Evolutionary conservation across 176 grass and related monocot species (phyloP).

Genomic region (Urochloa ruziziensis): DNA sequence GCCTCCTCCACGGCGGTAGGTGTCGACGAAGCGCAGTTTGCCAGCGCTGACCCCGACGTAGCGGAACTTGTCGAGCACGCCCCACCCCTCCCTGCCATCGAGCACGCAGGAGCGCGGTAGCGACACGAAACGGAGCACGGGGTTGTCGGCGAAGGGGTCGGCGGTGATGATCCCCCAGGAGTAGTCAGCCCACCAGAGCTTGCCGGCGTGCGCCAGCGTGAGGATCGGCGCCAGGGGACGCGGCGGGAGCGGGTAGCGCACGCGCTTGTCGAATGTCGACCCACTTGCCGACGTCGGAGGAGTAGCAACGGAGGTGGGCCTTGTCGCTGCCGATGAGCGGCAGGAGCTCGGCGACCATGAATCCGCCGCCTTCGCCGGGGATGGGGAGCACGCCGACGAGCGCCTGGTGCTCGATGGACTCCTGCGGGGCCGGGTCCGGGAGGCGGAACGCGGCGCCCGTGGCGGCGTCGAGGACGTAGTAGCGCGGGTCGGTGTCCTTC

Average conservation of each 20-base stretch:
- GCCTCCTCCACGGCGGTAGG: not conserved
- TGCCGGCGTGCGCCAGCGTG: not conserved
- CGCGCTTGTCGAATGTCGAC: not conserved
- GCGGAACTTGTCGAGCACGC: not conserved
- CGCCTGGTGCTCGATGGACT: not conserved
- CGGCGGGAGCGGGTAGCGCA: constrained; percentile 1
- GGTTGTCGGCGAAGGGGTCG: not conserved
- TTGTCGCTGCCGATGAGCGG: not conserved
- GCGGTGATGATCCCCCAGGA: not conserved
- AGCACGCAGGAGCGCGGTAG: not conserved
- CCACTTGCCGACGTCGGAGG: not conserved
- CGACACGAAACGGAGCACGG: not conserved
- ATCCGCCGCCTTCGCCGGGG: not conserved
- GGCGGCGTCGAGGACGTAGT: constrained; percentile 24
- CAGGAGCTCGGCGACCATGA: not conserved
- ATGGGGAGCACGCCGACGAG: not conserved
- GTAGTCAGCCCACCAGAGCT: constrained; percentile 7
- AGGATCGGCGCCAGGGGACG: not conserved
- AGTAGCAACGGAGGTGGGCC: not conserved
- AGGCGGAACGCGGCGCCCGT: not conserved
- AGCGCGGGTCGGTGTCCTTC: not conserved
- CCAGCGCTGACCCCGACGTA: not conserved
- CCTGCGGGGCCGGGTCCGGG: not conserved
- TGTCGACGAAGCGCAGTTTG: not conserved
- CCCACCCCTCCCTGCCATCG: not conserved